Evolutionary conservation across 257 asterid genomes (phyloP).

Genomic region (Fraxinus quadrangulata): DNA sequence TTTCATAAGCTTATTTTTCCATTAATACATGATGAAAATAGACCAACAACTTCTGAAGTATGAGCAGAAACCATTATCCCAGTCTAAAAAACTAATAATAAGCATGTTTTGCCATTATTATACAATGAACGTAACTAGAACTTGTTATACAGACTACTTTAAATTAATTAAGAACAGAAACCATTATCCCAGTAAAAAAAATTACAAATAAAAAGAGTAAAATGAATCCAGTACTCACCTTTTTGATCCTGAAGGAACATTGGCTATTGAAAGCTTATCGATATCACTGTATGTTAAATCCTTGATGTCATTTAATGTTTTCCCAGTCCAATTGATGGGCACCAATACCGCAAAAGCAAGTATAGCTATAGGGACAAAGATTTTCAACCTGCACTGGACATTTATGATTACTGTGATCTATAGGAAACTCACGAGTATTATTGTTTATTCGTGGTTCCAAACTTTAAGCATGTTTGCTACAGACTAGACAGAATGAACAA

Average conservation of each 20-base stretch:
- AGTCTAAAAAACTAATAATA: neutral
- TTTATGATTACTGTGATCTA: neutral
- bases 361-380: constrained; percentile 70
- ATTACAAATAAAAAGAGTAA: constrained; percentile 18
- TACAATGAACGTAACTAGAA: neutral
- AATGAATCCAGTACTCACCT: constrained; percentile 48
- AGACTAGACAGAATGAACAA: neutral
- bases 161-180: neutral
- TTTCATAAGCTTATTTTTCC: neutral
- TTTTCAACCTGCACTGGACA: constrained; percentile 67
- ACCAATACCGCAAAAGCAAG: constrained; percentile 65
- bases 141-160: neutral
- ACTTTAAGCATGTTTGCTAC: neutral
- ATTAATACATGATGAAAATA: neutral
- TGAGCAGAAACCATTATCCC: neutral
- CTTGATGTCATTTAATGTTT: constrained; percentile 45
- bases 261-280: constrained; percentile 89
- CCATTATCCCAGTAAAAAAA: constrained; percentile 18
- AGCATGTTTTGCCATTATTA: constrained; percentile 5
- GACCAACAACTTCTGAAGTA: neutral
- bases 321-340: constrained; percentile 76
- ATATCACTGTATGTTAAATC: constrained; percentile 69
- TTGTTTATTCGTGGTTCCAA: constrained; percentile 8
- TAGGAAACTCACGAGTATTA: neutral
- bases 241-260: constrained; percentile 71